Evolutionary conservation across 2,329 filamentous ascomycete genomes (phyloP).

Genomic region (Neofusicoccum umdonicola): DNA sequence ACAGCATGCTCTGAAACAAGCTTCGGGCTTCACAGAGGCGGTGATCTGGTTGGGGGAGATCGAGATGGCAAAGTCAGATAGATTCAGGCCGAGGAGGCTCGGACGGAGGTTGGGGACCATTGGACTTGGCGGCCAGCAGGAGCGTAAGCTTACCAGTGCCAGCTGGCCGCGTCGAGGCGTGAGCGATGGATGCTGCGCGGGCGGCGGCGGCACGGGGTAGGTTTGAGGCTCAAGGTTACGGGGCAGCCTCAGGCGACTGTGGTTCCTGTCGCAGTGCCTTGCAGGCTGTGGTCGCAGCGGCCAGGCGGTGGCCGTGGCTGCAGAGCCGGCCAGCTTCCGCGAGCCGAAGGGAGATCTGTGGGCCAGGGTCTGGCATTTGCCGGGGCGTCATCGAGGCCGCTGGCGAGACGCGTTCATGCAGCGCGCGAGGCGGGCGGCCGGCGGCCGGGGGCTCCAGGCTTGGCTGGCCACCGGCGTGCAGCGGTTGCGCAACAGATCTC

Average conservation of each 20-base stretch:
- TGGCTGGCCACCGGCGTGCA: not conserved
- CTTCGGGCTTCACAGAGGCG: not conserved
- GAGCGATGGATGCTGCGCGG: not conserved
- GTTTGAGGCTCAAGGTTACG: not conserved
- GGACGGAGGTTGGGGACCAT: not conserved
- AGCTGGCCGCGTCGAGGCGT: not conserved
- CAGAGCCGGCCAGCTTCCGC: not conserved
- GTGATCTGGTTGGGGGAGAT: not conserved
- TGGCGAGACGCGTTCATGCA: not conserved
- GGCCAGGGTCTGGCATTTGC: conserved; percentile 3
- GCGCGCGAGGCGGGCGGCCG: too few relatives aligned
- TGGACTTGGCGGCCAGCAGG: not conserved
- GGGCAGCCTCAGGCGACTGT: not conserved
- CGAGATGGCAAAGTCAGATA: not conserved
- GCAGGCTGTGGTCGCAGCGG: not conserved
- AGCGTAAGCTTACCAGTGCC: not conserved
- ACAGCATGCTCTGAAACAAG: conserved; percentile 6
- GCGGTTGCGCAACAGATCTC: not conserved
- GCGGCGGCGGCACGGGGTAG: not conserved
- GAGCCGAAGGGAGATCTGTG: conserved; percentile 8
- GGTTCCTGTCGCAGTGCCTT: not conserved
- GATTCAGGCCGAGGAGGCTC: not conserved
- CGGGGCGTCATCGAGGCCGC: not conserved
- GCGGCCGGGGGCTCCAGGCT: too few relatives aligned
- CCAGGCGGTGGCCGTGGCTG: not conserved